Evolutionary conservation across 345 rosid genomes (phyloP).

Genomic region (Rubroshorea leprosula): DNA sequence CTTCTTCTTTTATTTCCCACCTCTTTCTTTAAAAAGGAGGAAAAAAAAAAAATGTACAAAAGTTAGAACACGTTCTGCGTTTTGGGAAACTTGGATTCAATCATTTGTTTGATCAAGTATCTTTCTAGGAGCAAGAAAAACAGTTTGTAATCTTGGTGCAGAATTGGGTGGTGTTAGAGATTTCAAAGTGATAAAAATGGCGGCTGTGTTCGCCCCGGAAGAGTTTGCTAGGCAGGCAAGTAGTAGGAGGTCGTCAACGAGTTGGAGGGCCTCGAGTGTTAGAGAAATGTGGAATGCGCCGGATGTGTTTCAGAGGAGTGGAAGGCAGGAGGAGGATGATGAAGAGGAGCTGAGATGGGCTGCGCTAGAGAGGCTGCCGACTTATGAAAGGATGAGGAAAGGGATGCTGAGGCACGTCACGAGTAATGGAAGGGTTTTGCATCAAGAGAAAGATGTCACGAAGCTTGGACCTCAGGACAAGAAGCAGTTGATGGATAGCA

Average conservation of each 20-base stretch:
- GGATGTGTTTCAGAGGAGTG: conserved; percentile 32
- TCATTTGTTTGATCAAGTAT: neutral
- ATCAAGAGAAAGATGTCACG: conserved; percentile 37
- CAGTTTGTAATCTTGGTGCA: neutral
- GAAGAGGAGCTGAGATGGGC: conserved; percentile 57
- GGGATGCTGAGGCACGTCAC: conserved; percentile 30
- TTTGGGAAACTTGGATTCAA: neutral
- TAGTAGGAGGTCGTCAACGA: conserved; percentile 19
- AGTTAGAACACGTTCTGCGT: no score
- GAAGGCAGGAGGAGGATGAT: conserved; percentile 42
- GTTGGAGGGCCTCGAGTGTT: conserved; percentile 33
- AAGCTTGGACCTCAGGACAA: conserved; percentile 34
- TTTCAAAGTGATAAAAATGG: conserved; percentile 17
- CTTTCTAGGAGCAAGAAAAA: no score
- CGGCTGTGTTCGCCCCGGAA: conserved; percentile 22
- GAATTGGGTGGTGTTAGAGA: neutral
- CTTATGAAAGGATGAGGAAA: conserved; percentile 40
- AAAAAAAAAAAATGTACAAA: no score
- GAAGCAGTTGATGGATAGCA: conserved; percentile 30
- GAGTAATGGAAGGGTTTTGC: conserved; percentile 28
- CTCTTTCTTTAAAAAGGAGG: no score
- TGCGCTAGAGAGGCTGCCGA: conserved; percentile 54
- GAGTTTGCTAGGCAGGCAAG: conserved; percentile 20
- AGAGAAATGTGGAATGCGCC: conserved; percentile 34
- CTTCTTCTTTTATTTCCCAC: no score